These are phyloP conservation scores for Peronospora farinosa DNA, from an alignment of 352 stramenopile genomes.

Conservation along the genomic window DNA sequence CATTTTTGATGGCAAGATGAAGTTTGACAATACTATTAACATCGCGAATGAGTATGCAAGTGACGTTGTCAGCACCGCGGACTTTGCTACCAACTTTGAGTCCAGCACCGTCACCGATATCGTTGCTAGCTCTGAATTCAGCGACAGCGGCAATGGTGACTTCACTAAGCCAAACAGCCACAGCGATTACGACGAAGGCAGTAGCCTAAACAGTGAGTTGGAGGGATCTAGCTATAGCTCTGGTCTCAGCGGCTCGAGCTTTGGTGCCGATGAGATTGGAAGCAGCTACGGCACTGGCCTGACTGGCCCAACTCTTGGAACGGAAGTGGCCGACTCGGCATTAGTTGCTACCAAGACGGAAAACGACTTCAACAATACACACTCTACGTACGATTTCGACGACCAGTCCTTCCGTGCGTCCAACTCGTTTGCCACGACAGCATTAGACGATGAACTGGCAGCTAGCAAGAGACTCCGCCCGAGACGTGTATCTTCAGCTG, in stretches of 20 bases:
- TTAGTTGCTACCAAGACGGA: conserved; percentile 12
- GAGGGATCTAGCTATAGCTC: conserved; percentile 28
- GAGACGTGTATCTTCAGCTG: conserved; percentile 39
- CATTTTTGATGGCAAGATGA: conserved; percentile 23
- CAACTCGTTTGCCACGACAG: conserved; percentile 26
- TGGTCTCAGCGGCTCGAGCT: conserved; percentile 22
- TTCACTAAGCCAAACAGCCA: conserved; percentile 14
- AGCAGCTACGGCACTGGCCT: conserved; percentile 23
- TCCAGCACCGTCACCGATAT: conserved; percentile 11
- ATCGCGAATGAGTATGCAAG: conserved; percentile 9
- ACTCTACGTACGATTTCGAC: conserved; percentile 43
- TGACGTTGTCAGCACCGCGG: conserved; percentile 14
- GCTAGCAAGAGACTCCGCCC: conserved; percentile 20
- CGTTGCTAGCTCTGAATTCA: conserved; percentile 11
- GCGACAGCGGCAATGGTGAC: conserved; percentile 14
- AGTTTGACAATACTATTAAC: conserved; percentile 22
- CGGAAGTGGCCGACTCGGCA: conserved; percentile 12
- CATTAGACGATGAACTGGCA: conserved; percentile 21
- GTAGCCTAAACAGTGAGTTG: conserved; percentile 23
- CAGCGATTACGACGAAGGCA: conserved; percentile 21
- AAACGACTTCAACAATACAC: conserved; percentile 27
- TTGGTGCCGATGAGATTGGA: conserved; percentile 17
- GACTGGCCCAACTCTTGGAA: background rate
- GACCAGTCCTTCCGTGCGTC: conserved; percentile 28
- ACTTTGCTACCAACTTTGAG: conserved; percentile 15